phyloP scores from a whole-genome alignment of 139 green algal genomes.

The Bryopsis sp. region DNA sequence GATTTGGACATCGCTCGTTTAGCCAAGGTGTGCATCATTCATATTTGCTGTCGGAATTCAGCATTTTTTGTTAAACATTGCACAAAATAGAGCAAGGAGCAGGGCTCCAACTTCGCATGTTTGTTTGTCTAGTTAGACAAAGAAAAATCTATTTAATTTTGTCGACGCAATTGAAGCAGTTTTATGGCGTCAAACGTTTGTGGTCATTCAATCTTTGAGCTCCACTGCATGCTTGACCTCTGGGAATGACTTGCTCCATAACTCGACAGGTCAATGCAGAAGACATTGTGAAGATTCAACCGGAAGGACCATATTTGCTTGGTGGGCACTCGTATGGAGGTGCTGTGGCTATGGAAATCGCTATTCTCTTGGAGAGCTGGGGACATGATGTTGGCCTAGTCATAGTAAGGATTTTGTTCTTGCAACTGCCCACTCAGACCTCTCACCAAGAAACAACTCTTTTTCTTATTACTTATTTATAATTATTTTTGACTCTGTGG shows the following conservation, averaged over 20 bases:
- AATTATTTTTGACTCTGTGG: no score
- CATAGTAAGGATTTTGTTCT: constrained; percentile 37
- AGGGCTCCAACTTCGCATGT: no score
- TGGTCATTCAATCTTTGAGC: not conserved
- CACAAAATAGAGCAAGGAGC: no score
- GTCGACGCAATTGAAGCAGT: no score
- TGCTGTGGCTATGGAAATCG: constrained; percentile 68
- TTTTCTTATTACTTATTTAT: constrained; percentile 19
- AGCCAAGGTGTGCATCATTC: no score
- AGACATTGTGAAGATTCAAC: constrained; percentile 69
- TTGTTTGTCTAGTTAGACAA: no score
- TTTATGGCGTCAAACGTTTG: not conserved
- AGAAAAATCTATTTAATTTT: no score
- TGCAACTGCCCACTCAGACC: not conserved
- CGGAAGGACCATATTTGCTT: constrained; percentile 70
- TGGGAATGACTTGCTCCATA: no score
- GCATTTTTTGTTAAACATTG: no score
- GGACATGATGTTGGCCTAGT: constrained; percentile 68
- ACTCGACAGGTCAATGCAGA: constrained; percentile 53
- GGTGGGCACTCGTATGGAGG: constrained; percentile 83
- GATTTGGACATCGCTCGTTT: constrained; percentile 55
- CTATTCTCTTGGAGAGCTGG: constrained; percentile 67
- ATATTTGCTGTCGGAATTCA: no score
- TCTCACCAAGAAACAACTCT: no score
- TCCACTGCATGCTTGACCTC: constrained; percentile 36